Base-by-base conservation (phyloP, 768 basidiomycete genomes). In the Neoboletus brunneissimus region DNA sequence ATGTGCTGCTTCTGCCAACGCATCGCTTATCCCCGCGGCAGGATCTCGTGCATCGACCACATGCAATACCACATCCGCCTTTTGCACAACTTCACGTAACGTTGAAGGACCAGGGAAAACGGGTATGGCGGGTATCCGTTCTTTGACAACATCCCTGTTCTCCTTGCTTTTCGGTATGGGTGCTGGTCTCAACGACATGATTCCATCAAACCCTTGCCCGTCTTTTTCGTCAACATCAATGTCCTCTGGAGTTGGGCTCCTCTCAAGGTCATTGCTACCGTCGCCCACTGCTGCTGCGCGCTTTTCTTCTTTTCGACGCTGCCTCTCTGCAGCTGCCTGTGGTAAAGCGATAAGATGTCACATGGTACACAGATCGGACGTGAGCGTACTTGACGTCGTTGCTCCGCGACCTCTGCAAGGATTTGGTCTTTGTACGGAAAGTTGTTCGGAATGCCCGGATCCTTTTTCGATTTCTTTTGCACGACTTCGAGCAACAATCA, bases 401-500 rank as follows among this genome's bases (percentile, higher is more conserved):
- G 81, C 64, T 90, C 89, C 44, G 87, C 87, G 50, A 96, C 81
- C 66, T 98, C 94, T 5, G 93, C 94, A 29, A 98, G 77, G 60
- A 98, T 88, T 72, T 93, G 87, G 65, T 95, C 94, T 74, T 96
- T 98, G 80, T 87, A 94, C 5, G 92, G 94, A 75, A 94, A 94
- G 56, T 85, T 86, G 73, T 89, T 95, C 8, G 94, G 94, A 61
- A 97, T 94, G 44, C 94, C 94, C 31, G 90, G 92, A 71, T 98
- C 94, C 71, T 92, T 94, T 59, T 64, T 73, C 9, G 68, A 70
- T 54, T 70, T 70, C 66, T 83, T 80, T 58, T 86, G 83, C 29
- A 55, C 50, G 49, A 23, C 63, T 63, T 53, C 42, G 38, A 47
- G 32, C 7, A 45, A 41, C 6, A 51, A 55, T 56, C 42, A 59